These are phyloP conservation scores for Plasmodium inui DNA, from an alignment of 169 alveolate species.

Conservation along the genomic window DNA sequence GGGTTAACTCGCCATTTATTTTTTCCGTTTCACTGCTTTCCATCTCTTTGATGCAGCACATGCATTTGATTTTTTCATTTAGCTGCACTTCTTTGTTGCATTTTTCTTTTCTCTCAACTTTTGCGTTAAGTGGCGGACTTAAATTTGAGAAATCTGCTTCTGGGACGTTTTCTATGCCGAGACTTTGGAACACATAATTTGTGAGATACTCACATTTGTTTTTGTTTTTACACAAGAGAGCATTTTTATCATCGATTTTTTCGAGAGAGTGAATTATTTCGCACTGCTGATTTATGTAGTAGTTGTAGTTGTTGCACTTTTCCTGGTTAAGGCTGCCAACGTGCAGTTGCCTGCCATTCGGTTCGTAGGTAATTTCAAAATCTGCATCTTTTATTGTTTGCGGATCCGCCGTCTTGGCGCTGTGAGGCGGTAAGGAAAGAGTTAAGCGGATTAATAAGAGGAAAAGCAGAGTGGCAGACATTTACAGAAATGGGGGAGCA, in stretches of 20 bases:
- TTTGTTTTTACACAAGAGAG: constrained; percentile 7
- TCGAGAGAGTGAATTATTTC: constrained; percentile 17
- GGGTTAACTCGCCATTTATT: not conserved
- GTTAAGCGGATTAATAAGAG: not conserved
- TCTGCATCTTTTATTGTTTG: constrained; percentile 2
- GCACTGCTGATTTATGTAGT: constrained; percentile 46
- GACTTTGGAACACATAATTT: constrained; percentile 33
- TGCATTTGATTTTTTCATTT: constrained; percentile 62
- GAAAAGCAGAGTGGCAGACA: constrained; percentile 12
- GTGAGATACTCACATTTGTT: constrained; percentile 13
- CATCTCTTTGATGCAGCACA: constrained; percentile 24
- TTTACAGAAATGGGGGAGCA: not conserved
- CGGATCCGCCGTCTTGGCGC: not conserved
- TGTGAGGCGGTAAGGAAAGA: not conserved
- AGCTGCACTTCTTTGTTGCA: constrained; percentile 30
- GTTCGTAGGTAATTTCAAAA: constrained; percentile 42
- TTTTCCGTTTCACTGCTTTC: not conserved
- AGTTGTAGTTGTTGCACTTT: constrained; percentile 23
- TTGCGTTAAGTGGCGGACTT: not conserved
- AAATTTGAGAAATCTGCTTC: constrained; percentile 7
- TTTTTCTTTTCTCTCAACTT: not conserved
- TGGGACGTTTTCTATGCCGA: constrained; percentile 5
- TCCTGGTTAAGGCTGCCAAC: constrained; percentile 12
- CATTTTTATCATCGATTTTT: constrained; percentile 8
- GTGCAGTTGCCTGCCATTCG: constrained; percentile 12